Evolutionary conservation across 2,329 filamentous ascomycete species (phyloP).

Genomic region (Dendryphion nanum): DNA sequence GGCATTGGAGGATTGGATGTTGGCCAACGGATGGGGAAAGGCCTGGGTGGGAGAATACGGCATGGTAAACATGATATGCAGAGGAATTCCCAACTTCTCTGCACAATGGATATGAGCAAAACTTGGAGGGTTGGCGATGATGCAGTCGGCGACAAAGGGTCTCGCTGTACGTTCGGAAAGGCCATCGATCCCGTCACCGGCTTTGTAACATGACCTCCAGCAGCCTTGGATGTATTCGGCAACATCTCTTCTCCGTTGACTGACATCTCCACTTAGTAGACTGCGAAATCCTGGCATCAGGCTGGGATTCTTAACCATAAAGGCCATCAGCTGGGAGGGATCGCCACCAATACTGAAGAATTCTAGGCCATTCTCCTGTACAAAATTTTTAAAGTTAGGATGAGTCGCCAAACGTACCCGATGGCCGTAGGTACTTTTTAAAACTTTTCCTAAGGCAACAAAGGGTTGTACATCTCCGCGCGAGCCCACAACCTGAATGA

Average conservation of each 20-base stretch:
- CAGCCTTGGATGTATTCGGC: constrained; percentile 35
- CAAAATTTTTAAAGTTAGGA: constrained; percentile 15
- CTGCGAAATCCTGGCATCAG: constrained; percentile 32
- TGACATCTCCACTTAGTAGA: constrained; percentile 30
- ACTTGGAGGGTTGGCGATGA: constrained; percentile 72
- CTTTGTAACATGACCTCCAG: constrained; percentile 34
- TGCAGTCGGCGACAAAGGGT: constrained; percentile 79
- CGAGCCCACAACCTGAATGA: constrained; percentile 55
- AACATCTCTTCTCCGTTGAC: no score
- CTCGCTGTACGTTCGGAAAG: constrained; percentile 3
- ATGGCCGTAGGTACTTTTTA: constrained; percentile 20
- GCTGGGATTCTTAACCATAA: constrained; percentile 51
- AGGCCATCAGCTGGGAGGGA: constrained; percentile 48
- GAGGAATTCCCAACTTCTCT: constrained; percentile 68
- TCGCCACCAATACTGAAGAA: constrained; percentile 31
- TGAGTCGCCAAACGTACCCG: constrained; percentile 31
- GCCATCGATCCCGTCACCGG: neutral
- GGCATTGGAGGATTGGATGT: constrained; percentile 38
- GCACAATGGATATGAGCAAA: constrained; percentile 73
- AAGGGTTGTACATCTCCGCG: constrained; percentile 61
- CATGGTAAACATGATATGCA: constrained; percentile 84
- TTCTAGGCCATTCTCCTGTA: constrained; percentile 32
- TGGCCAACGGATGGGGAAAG: constrained; percentile 53
- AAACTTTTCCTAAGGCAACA: constrained; percentile 38
- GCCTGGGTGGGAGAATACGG: constrained; percentile 47